These are phyloP conservation scores for Acanthochlamys bracteata DNA, from an alignment of 106 monocot species.

Conservation along the genomic window DNA sequence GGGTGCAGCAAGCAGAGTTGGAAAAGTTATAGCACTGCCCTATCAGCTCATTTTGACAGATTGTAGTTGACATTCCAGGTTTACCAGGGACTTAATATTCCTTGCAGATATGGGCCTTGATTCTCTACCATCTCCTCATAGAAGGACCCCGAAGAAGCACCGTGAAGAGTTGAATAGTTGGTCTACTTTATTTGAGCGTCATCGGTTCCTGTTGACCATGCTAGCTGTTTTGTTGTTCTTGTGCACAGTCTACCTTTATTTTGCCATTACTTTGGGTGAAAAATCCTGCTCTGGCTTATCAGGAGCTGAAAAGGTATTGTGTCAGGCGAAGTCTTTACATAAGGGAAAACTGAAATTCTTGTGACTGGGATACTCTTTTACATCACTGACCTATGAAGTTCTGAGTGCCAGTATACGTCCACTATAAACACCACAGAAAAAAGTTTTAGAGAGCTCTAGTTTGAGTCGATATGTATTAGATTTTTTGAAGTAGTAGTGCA, in stretches of 20 bases:
- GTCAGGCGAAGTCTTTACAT: slow-evolving; percentile 45
- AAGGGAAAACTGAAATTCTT: slow-evolving; percentile 58
- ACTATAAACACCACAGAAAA: no score
- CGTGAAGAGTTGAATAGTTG: slow-evolving; percentile 55
- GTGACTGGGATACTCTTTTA: slow-evolving; percentile 4
- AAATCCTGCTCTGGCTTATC: slow-evolving; percentile 48
- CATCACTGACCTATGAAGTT: no score
- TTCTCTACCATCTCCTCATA: slow-evolving; percentile 59
- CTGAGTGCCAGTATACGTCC: no score
- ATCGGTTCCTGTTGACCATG: slow-evolving; percentile 78
- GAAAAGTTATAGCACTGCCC: background rate
- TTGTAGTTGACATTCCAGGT: background rate
- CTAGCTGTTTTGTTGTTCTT: slow-evolving; percentile 57
- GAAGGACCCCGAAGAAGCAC: slow-evolving; percentile 54
- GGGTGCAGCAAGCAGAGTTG: no score
- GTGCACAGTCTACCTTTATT: slow-evolving; percentile 87
- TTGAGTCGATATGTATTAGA: no score
- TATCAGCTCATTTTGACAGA: background rate
- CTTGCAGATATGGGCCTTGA: slow-evolving; percentile 42
- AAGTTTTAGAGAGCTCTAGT: no score
- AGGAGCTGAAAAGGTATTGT: slow-evolving; percentile 49
- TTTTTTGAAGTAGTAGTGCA: no score
- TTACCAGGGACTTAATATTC: background rate
- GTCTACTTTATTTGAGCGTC: slow-evolving; percentile 55
- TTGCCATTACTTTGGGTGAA: slow-evolving; percentile 61